A percentile compares a stretch with the other conserved stretches of the same genome.
These are phyloP conservation scores for Fraxinus baroniana DNA, from an alignment of 305 asterid species.

Conservation along the genomic window DNA sequence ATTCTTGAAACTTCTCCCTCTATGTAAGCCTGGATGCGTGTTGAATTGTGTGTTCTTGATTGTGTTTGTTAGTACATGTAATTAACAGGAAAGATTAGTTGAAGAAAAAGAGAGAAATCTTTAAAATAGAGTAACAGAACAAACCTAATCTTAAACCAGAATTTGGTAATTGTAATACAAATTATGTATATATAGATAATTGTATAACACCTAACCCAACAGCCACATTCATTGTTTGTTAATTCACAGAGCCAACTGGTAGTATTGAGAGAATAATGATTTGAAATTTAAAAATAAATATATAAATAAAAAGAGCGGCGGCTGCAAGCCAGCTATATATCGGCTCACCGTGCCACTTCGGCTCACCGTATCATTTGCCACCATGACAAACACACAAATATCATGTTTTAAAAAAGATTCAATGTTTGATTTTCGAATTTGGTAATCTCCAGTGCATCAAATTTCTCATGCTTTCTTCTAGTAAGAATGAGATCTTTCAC, in stretches of 20 bases:
- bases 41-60: constrained; percentile 16
- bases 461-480: background rate
- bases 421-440: background rate
- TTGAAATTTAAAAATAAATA: background rate
- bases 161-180: background rate
- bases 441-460: background rate
- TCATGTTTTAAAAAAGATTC: background rate
- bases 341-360: background rate
- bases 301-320: background rate
- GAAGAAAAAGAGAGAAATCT: constrained; percentile 4
- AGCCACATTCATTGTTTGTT: constrained; percentile 16
- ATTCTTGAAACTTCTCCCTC: constrained; percentile 17
- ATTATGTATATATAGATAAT: background rate
- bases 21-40: background rate
- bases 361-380: background rate
- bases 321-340: background rate
- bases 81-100: constrained; percentile 21
- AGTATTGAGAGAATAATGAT: background rate
- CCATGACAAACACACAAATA: background rate
- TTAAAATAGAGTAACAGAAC: constrained; percentile 22
- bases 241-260: constrained; percentile 9
- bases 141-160: constrained; percentile 27
- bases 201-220: constrained; percentile 22
- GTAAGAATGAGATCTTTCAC: background rate
- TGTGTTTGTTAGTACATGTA: background rate